Conservation (phyloP, 441 rosid species). For the Pelargonium myrrhifolium region DNA sequence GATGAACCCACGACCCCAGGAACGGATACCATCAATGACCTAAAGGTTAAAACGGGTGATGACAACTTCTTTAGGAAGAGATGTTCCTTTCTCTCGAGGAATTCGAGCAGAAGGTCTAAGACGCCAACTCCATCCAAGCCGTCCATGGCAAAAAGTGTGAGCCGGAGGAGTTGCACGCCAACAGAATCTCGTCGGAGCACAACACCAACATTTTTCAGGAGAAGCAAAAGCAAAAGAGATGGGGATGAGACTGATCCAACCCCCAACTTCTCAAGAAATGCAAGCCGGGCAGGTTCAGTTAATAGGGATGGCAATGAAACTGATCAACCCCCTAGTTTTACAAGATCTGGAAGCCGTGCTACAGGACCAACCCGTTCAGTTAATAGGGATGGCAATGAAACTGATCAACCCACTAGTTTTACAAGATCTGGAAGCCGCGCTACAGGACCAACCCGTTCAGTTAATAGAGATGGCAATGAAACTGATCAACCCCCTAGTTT, state of each 20-base stretch:
- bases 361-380: too few species aligned
- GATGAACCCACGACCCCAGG: constrained; percentile 15
- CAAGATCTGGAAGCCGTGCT: too few species aligned
- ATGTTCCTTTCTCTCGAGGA: constrained; percentile 30
- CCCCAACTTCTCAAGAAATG: constrained; percentile 23
- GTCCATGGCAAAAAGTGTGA: constrained; percentile 24
- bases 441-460: too few species aligned
- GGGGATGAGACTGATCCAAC: constrained; percentile 11
- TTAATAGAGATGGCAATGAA: neutral
- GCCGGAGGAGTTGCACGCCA: constrained; percentile 19
- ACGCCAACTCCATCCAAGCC: constrained; percentile 51
- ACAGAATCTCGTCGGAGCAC: neutral
- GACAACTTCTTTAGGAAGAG: constrained; percentile 37
- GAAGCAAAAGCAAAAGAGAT: constrained; percentile 20
- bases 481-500: neutral
- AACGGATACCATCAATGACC: constrained; percentile 11
- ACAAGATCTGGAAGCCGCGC: too few species aligned
- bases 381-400: too few species aligned
- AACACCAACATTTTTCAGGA: neutral
- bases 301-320: too few species aligned
- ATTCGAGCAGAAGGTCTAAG: constrained; percentile 40
- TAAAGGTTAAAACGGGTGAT: constrained; percentile 30
- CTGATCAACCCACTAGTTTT: too few species aligned
- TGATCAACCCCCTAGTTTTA: too few species aligned
- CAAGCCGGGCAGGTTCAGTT: constrained; percentile 21